These are phyloP conservation scores for Paspalum vaginatum DNA, from an alignment of 176 grass and related monocot species.

Conservation along the genomic window DNA sequence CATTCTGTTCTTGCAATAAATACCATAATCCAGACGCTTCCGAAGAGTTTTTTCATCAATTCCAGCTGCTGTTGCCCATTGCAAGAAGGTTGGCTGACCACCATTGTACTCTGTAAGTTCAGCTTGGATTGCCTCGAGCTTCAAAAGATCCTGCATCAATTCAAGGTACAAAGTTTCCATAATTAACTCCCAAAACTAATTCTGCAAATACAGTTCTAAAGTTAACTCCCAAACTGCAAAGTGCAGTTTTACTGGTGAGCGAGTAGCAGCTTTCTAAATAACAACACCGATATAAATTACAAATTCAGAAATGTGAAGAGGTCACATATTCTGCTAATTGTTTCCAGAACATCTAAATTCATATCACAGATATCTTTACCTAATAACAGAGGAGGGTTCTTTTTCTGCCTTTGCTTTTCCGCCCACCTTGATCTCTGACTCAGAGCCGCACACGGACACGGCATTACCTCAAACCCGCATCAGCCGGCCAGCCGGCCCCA, in stretches of 20 bases:
- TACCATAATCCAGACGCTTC: constrained; percentile 61
- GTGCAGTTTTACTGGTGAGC: not conserved
- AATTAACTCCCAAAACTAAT: constrained; percentile 19
- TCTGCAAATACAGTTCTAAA: not conserved
- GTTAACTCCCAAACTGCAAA: not conserved
- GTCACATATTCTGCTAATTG: not conserved
- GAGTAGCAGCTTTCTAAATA: not conserved
- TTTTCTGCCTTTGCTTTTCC: no score
- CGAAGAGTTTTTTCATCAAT: constrained; percentile 57
- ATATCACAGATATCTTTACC: not conserved
- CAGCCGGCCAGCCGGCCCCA: no score
- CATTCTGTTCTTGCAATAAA: constrained; percentile 79
- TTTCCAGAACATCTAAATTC: not conserved
- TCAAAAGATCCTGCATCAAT: constrained; percentile 72
- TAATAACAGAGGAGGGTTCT: no score
- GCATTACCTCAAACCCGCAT: no score
- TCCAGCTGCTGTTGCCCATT: constrained; percentile 76
- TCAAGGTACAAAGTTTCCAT: constrained; percentile 25
- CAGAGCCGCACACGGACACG: no score
- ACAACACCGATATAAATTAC: not conserved
- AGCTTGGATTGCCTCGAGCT: constrained; percentile 58
- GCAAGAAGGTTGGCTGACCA: constrained; percentile 64
- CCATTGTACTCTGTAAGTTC: constrained; percentile 54
- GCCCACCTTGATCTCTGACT: no score
- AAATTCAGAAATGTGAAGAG: constrained; percentile 15